Conservation (phyloP, 208 protist species). For the Vickermania ingenoplastis region DNA sequence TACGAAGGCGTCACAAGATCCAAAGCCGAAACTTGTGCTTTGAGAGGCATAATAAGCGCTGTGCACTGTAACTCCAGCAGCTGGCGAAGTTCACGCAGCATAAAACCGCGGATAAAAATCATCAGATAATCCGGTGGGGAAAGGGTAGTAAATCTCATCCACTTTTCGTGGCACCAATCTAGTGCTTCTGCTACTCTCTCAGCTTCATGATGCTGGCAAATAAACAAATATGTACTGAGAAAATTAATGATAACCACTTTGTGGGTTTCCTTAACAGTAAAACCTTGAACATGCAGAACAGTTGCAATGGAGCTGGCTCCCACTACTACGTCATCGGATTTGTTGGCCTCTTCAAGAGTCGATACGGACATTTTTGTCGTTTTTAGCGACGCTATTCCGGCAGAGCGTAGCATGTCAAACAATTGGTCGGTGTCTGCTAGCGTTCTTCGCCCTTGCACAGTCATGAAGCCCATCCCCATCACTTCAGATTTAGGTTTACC, state of each 20-base stretch:
- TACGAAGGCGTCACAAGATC: too few species aligned
- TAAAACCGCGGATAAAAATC: conserved; percentile 35
- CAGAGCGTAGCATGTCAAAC: too few species aligned
- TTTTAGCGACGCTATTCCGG: too few species aligned
- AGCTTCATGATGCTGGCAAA: conserved; percentile 33
- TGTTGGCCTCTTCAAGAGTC: too few species aligned
- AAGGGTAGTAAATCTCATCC: conserved; percentile 32
- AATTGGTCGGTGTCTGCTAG: conserved; percentile 7
- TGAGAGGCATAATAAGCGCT: conserved; percentile 12
- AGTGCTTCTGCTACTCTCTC: conserved; percentile 26
- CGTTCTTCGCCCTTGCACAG: conserved; percentile 19
- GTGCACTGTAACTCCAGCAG: conserved; percentile 30
- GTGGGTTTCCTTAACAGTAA: conserved; percentile 23
- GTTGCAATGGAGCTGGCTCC: too few species aligned
- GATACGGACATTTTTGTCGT: too few species aligned
- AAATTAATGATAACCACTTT: conserved; percentile 30
- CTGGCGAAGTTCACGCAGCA: conserved; percentile 35
- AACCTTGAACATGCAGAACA: too few species aligned
- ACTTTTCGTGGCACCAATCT: conserved; percentile 45
- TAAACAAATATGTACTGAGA: conserved; percentile 38
- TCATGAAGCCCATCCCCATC: conserved; percentile 36
- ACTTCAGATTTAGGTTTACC: conserved; percentile 24
- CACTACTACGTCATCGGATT: too few species aligned
- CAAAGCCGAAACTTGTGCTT: too few species aligned
- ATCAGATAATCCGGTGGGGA: conserved; percentile 26